phyloP scores from a whole-genome alignment of 2,329 filamentous ascomycete species.

The Didymella exigua region DNA sequence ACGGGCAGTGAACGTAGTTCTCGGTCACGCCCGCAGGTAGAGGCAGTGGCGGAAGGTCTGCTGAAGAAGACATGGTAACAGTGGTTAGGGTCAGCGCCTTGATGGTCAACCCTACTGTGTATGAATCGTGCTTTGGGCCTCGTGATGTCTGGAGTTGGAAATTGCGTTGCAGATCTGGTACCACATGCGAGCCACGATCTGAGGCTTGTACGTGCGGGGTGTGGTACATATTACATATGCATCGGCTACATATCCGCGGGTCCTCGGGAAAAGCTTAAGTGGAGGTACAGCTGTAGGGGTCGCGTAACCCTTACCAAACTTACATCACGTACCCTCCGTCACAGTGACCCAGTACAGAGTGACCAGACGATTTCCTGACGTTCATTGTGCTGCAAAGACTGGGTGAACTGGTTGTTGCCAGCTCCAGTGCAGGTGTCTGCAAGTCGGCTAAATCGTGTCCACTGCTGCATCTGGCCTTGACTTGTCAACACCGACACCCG shows the following conservation, averaged over 20 bases:
- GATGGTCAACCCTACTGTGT: background rate
- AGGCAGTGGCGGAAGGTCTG: constrained; percentile 53
- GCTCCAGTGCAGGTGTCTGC: background rate
- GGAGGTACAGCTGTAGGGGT: constrained; percentile 1
- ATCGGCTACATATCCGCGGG: constrained; percentile 6
- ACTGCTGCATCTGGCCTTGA: background rate
- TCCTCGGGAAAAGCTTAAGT: constrained; percentile 14
- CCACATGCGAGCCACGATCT: background rate
- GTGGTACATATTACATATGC: too few relatives aligned
- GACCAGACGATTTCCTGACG: background rate
- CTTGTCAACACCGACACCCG: background rate
- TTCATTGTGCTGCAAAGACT: too few relatives aligned
- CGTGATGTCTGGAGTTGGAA: background rate
- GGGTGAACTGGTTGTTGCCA: background rate
- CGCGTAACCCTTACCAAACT: background rate
- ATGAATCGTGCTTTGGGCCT: background rate
- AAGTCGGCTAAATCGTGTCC: background rate
- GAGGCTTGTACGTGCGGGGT: constrained; percentile 8
- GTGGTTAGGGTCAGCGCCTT: background rate
- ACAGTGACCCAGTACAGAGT: background rate
- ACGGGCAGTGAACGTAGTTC: constrained; percentile 61
- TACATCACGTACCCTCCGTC: background rate
- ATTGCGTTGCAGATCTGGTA: background rate
- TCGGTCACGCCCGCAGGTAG: constrained; percentile 62
- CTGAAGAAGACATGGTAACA: background rate